Conservation (phyloP, 75 land plant species). For the Picea glauca region DNA sequence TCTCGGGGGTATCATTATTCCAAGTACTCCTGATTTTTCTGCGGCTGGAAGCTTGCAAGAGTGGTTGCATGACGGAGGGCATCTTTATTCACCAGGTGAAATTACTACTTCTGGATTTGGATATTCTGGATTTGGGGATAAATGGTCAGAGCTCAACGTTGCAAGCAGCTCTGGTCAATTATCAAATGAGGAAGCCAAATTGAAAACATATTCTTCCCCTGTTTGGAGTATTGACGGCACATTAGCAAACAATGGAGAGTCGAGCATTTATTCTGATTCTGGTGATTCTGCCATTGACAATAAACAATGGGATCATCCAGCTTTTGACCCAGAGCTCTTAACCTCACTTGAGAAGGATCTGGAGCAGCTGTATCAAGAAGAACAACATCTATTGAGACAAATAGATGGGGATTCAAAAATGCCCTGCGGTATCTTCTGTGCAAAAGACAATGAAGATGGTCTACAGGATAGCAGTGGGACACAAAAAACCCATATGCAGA, state of each 20-base stretch:
- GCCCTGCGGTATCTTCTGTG: too few species aligned
- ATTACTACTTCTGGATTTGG: neutral
- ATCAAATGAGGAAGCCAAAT: neutral
- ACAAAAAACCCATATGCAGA: too few species aligned
- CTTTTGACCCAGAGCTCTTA: too few species aligned
- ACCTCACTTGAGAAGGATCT: too few species aligned
- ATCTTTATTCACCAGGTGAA: neutral
- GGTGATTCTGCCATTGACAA: too few species aligned
- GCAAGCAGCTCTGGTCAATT: neutral
- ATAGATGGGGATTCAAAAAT: too few species aligned
- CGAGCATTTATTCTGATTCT: neutral
- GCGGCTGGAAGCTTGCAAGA: neutral
- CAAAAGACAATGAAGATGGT: too few species aligned
- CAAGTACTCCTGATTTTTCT: neutral
- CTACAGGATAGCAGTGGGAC: too few species aligned
- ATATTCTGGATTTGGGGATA: neutral
- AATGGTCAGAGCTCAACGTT: neutral
- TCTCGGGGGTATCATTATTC: neutral
- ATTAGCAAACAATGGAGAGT: neutral
- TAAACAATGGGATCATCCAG: too few species aligned
- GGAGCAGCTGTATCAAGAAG: too few species aligned
- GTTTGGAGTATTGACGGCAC: neutral
- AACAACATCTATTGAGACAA: too few species aligned
- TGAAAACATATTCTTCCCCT: neutral
- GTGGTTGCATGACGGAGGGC: constrained; percentile 4